Evolutionary conservation across 371 early-diverging fungal genomes (phyloP).

Genomic region (Amoeboradix gromovi): DNA sequence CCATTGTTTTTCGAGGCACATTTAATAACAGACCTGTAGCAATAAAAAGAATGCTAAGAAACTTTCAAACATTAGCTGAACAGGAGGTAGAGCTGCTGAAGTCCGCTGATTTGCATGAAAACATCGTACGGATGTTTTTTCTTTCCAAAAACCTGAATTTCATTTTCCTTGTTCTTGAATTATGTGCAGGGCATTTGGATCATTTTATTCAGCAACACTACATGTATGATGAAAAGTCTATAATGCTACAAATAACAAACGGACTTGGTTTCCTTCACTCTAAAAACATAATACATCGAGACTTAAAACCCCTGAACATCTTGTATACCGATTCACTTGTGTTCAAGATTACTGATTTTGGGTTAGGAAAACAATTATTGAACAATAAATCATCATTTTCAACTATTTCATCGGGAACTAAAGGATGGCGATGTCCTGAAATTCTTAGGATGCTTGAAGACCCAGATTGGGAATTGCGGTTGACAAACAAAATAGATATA

Average conservation of each 20-base stretch:
- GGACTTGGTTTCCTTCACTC: slow-evolving; percentile 66
- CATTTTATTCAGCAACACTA: neutral
- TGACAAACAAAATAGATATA: slow-evolving; percentile 68
- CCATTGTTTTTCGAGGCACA: slow-evolving; percentile 66
- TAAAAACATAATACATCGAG: slow-evolving; percentile 78
- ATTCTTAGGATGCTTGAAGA: slow-evolving; percentile 2
- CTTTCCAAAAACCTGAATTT: slow-evolving; percentile 40
- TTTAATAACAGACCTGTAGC: slow-evolving; percentile 74
- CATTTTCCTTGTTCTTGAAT: slow-evolving; percentile 73
- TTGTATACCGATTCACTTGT: slow-evolving; percentile 2
- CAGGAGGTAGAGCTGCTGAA: slow-evolving; percentile 69
- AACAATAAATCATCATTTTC: slow-evolving; percentile 70
- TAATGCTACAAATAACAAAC: slow-evolving; percentile 39
- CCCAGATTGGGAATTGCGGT: slow-evolving; percentile 10
- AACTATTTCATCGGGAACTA: slow-evolving; percentile 39
- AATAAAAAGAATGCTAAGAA: slow-evolving; percentile 63
- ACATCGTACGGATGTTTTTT: slow-evolving; percentile 40
- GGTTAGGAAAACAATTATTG: slow-evolving; percentile 71
- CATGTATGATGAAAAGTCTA: slow-evolving; percentile 14
- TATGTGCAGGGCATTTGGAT: slow-evolving; percentile 17
- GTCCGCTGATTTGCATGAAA: slow-evolving; percentile 76
- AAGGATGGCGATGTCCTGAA: slow-evolving; percentile 94
- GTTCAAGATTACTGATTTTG: slow-evolving; percentile 65
- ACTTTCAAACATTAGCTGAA: slow-evolving; percentile 71
- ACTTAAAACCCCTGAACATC: slow-evolving; percentile 41